phyloP scores from a whole-genome alignment of 257 asterid species.

The Vinca minor region DNA sequence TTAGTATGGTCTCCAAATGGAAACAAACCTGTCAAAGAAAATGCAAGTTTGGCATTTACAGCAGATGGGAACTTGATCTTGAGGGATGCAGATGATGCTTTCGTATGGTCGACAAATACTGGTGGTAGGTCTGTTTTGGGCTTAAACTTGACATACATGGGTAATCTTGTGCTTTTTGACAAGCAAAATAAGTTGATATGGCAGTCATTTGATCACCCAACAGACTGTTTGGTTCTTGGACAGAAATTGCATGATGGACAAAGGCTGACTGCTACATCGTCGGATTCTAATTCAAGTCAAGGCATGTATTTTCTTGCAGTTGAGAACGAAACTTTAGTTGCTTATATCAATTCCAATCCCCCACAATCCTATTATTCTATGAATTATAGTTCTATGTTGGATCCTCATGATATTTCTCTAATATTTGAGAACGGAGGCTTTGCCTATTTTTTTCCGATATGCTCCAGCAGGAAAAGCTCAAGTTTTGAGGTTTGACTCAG shows the following conservation, averaged over 20 bases:
- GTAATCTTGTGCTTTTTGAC: constrained; percentile 20
- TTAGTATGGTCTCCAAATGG: constrained; percentile 26
- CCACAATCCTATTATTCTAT: constrained; percentile 11
- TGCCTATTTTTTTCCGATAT: background rate
- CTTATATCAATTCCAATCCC: constrained; percentile 16
- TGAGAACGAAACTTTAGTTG: constrained; percentile 7
- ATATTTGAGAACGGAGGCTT: constrained; percentile 13
- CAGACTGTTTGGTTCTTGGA: constrained; percentile 22
- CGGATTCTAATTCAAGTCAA: constrained; percentile 11
- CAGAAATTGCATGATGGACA: constrained; percentile 15
- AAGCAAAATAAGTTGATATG: constrained; percentile 6
- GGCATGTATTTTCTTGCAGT: constrained; percentile 14
- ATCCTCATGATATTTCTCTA: background rate
- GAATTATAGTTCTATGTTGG: background rate
- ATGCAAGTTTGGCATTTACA: constrained; percentile 15
- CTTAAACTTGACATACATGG: constrained; percentile 12
- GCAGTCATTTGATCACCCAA: constrained; percentile 25
- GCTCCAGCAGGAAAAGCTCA: background rate
- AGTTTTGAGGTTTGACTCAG: background rate
- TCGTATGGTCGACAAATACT: constrained; percentile 20
- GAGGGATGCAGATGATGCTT: constrained; percentile 15
- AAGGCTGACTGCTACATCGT: constrained; percentile 17
- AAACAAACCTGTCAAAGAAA: constrained; percentile 14
- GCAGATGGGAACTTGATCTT: constrained; percentile 17
- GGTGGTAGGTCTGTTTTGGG: constrained; percentile 15